A percentile compares a stretch with the other conserved stretches of the same genome.
These are phyloP conservation scores for Penicillium daleae DNA, from an alignment of 495 filamentous ascomycete genomes.

Conservation along the genomic window DNA sequence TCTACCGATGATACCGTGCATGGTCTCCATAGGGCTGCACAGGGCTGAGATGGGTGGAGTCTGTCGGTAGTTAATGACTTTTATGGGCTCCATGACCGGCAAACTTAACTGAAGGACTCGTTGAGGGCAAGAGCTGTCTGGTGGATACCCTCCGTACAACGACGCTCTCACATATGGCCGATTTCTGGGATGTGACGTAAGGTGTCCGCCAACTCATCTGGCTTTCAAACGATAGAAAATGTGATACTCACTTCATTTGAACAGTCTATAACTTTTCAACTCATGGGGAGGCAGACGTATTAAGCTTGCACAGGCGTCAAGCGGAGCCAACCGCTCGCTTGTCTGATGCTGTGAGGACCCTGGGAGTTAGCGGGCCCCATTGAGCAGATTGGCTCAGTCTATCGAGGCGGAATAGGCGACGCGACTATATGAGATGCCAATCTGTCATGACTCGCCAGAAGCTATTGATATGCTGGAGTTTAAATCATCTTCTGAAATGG, in stretches of 20 bases:
- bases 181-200: not conserved
- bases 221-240: not conserved
- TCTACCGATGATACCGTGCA: not conserved
- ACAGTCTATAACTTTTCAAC: not conserved
- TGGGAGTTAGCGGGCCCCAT: constrained; percentile 2
- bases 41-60: constrained; percentile 16
- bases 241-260: not conserved
- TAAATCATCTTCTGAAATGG: not conserved
- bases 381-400: not conserved
- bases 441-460: not conserved
- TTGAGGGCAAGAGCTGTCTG: not conserved
- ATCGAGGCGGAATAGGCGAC: not conserved
- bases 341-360: constrained; percentile 5
- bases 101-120: not conserved
- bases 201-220: not conserved
- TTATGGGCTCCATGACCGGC: not conserved
- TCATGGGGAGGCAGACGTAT: too few species aligned
- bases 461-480: not conserved
- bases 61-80: constrained; percentile 3
- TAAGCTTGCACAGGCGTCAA: too few species aligned
- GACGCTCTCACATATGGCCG: not conserved
- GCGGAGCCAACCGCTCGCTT: constrained; percentile 7
- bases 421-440: not conserved
- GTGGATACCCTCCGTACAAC: not conserved
- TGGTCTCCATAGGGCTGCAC: not conserved